Conservation (phyloP, 805 yeast species). For the Wickerhamiella vanderwaltii region DNA sequence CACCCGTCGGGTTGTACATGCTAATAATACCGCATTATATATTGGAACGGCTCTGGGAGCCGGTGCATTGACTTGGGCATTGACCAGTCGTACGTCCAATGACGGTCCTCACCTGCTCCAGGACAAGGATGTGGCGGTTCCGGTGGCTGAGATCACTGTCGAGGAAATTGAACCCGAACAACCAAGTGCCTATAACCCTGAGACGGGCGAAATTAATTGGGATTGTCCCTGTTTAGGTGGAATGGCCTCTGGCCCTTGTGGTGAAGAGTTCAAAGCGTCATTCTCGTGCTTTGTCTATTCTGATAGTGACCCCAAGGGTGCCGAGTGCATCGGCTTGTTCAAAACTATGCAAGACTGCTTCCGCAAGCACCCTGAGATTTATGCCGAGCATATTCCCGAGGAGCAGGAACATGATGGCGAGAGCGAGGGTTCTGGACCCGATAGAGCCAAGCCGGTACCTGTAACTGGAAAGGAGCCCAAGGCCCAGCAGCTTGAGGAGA, state of each 20-base stretch:
- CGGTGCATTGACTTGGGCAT: background rate
- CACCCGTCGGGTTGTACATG: background rate
- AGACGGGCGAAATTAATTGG: conserved; percentile 98
- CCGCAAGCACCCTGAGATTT: conserved; percentile 82
- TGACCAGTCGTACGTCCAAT: conserved; percentile 1
- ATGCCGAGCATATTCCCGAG: conserved; percentile 81
- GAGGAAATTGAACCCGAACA: conserved; percentile 18
- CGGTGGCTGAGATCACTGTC: conserved; percentile 9
- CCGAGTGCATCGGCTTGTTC: conserved; percentile 86
- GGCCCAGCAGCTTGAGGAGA: background rate
- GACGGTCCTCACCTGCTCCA: conserved; percentile 12
- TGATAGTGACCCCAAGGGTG: conserved; percentile 89
- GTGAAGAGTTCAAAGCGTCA: conserved; percentile 87
- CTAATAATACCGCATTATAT: background rate
- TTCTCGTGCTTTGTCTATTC: conserved; percentile 92
- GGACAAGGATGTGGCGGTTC: conserved; percentile 3
- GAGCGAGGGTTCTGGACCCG: background rate
- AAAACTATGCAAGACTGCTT: conserved; percentile 89
- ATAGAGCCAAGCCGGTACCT: conserved; percentile 1
- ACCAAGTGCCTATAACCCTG: conserved; percentile 80
- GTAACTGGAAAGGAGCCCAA: background rate
- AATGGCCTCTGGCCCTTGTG: conserved; percentile 98
- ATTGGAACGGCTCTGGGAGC: background rate
- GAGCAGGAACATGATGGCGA: background rate
- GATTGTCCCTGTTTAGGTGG: conserved; percentile 99